phyloP scores from a whole-genome alignment of 2,329 filamentous ascomycete genomes.

The Malbranchea cinnamomea region DNA sequence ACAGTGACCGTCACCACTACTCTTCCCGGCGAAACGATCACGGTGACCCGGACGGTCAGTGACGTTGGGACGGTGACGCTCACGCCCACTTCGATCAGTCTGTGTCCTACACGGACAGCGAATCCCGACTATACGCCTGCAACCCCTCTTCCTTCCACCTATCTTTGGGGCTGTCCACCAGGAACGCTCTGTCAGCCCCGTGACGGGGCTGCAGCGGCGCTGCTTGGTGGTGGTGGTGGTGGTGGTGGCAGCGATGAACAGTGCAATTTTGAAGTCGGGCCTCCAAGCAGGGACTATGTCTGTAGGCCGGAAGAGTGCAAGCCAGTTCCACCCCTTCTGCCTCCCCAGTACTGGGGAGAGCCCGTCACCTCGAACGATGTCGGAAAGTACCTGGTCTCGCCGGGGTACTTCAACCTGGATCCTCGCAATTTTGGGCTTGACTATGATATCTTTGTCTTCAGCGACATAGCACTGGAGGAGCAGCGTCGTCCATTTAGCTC shows the following conservation, averaged over 20 bases:
- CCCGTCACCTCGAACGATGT: conserved; percentile 12
- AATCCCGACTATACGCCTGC: conserved; percentile 19
- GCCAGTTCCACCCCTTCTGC: conserved; percentile 16
- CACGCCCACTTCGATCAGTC: conserved; percentile 9
- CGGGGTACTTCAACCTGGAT: conserved; percentile 51
- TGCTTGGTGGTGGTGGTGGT: too few species aligned
- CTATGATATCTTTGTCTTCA: conserved; percentile 44
- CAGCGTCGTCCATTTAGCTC: conserved; percentile 22
- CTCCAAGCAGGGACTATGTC: conserved; percentile 23
- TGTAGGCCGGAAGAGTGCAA: conserved; percentile 29
- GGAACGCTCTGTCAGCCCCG: conserved; percentile 27
- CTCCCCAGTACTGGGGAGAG: conserved; percentile 15
- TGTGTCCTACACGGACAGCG: conserved; percentile 17
- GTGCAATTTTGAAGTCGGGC: conserved; percentile 28
- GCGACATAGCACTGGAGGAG: conserved; percentile 7
- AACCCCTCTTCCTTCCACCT: conserved; percentile 15
- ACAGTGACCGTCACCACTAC: conserved; percentile 10
- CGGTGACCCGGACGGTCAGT: conserved; percentile 7
- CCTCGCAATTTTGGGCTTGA: conserved; percentile 47
- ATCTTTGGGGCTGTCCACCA: conserved; percentile 28
- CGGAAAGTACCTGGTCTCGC: conserved; percentile 36
- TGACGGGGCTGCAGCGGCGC: conserved; percentile 11
- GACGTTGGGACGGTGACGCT: conserved; percentile 4
- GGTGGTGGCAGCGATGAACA: too few species aligned
- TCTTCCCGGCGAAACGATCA: conserved; percentile 9